Evolutionary conservation across 1,139 yeast genomes (phyloP).

Genomic region (Magnusiomyces sp.): DNA sequence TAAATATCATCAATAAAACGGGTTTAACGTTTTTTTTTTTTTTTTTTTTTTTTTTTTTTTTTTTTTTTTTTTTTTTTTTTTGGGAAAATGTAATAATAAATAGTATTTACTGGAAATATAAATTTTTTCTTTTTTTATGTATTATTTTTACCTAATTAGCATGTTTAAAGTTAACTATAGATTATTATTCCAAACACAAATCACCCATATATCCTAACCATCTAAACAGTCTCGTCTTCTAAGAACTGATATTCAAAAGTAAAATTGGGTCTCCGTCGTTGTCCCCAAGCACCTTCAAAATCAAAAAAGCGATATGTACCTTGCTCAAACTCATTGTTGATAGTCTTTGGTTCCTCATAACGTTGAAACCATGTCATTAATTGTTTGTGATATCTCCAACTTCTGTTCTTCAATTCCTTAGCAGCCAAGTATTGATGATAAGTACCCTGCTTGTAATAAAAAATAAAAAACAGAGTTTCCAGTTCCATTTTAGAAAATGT

Average conservation of each 20-base stretch:
- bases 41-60: too few relatives aligned
- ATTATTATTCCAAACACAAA: too few relatives aligned
- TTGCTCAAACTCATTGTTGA: conserved; percentile 39
- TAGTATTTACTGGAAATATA: too few relatives aligned
- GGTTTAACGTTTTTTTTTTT: too few relatives aligned
- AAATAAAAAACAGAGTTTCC: conserved; percentile 86
- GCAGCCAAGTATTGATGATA: conserved; percentile 78
- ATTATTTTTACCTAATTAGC: too few relatives aligned
- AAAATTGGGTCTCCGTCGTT: conserved; percentile 66
- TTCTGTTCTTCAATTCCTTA: conserved; percentile 66
- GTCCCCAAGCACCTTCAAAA: conserved; percentile 82
- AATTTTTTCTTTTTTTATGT: too few relatives aligned
- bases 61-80: too few relatives aligned
- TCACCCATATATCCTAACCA: too few relatives aligned
- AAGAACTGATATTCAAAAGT: conserved; percentile 44
- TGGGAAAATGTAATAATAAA: too few relatives aligned
- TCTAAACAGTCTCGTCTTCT: conserved; percentile 31
- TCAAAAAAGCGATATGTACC: conserved; percentile 77
- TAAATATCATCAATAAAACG: too few relatives aligned
- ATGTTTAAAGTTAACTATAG: too few relatives aligned
- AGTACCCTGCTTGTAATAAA: conserved; percentile 69
- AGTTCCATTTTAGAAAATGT: conserved; percentile 67
- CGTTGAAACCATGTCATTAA: conserved; percentile 79
- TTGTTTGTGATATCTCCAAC: conserved; percentile 79
- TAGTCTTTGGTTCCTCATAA: conserved; percentile 47